phyloP scores from a whole-genome alignment of 176 grass and related monocot species.

The Phoenix roebelenii region DNA sequence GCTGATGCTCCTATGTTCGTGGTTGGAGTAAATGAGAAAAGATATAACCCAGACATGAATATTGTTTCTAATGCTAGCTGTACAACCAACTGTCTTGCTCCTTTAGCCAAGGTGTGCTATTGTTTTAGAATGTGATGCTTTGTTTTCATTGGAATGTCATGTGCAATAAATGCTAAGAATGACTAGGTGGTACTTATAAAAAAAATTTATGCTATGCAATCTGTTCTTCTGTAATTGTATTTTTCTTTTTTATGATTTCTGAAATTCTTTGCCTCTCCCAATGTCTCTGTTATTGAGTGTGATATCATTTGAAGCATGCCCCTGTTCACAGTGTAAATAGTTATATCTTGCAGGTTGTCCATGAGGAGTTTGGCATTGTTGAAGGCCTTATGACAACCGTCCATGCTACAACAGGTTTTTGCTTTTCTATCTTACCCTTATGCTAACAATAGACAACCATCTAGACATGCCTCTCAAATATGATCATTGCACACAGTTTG shows the following conservation, averaged over 20 bases:
- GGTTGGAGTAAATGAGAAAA: constrained; percentile 91
- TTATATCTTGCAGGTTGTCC: constrained; percentile 62
- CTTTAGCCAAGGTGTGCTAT: constrained; percentile 76
- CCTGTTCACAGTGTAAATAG: neutral
- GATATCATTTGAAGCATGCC: neutral
- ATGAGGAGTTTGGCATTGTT: constrained; percentile 94
- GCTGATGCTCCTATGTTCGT: constrained; percentile 99
- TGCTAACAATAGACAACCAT: too few relatives aligned
- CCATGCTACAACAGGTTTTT: constrained; percentile 91
- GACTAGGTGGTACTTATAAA: too few relatives aligned
- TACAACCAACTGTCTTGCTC: constrained; percentile 98
- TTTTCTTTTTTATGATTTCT: too few relatives aligned
- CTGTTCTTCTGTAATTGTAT: too few relatives aligned
- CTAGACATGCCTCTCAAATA: too few relatives aligned
- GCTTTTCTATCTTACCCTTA: neutral
- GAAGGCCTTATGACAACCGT: constrained; percentile 99
- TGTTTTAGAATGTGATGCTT: neutral
- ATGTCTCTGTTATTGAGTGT: too few relatives aligned
- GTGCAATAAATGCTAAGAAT: neutral
- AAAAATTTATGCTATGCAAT: too few relatives aligned
- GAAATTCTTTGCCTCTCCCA: neutral
- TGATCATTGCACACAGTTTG: too few relatives aligned
- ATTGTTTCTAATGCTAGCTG: constrained; percentile 98
- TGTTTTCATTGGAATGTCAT: neutral
- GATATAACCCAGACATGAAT: constrained; percentile 72